Evolutionary conservation across 257 asterid species (phyloP), one percentile per base, ranked within the genome.

Genomic region (Ajuga chamaepitys): DNA sequence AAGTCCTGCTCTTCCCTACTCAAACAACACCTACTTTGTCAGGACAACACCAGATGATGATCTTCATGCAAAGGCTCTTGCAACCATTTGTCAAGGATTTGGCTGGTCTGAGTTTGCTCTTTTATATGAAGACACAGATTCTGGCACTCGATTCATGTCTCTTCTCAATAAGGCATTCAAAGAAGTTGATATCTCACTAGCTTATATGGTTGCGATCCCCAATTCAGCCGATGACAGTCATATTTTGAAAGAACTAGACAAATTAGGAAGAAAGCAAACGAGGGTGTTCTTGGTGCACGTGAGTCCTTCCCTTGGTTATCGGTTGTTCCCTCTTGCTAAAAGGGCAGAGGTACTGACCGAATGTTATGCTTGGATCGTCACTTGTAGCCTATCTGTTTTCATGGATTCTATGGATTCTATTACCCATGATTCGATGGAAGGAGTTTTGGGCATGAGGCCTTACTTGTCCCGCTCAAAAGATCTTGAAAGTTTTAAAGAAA

Each of bases 331-430:
- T 37, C 78, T 75, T 7, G 96, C 88, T 7, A 71, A 83, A 61
- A 30, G 4, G 34, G 70, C 51, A 0, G 80, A 81, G 54, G 58
- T 85, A 62, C 81, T 78, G 79, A 78, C 66, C 30, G 77, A 75
- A 78, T 88, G 81, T 3, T 85, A 72, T 64, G 94, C 86, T 1
- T 88, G 95, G 95, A 32, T 88, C n/a, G 35, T 82, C 14, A 76
- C 88, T 5, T 82, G 75, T 62, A 73, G 93, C 20, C n/a, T 85
- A 32, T 85, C 94, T 1, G 78, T 71, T 62, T 81, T 80, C 73
- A 51, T 88, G 70, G 59, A 28, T 64, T 74, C 82, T 0, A 58
- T 78, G 57, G 79, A 79, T 65, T 69, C 78, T 11, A 18, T 37
- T 2, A 74, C 56, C 8, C 81, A 46, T 28, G 83, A 78, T 64